Evolutionary conservation across 139 green algal species (phyloP).

Genomic region (Coelastrella sp.): DNA sequence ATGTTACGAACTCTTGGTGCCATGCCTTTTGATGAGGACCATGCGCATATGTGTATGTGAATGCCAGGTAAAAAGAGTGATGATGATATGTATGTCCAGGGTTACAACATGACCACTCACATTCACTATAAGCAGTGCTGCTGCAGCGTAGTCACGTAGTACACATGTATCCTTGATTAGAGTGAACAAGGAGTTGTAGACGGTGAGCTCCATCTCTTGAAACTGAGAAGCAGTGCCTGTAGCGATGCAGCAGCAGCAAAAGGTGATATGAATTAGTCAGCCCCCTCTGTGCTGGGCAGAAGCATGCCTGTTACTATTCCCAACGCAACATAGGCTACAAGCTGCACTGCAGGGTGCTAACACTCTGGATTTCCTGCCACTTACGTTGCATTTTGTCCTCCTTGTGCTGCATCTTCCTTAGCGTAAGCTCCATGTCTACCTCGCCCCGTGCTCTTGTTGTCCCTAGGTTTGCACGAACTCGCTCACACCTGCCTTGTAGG

Average conservation of each 20-base stretch:
- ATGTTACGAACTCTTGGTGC: no score
- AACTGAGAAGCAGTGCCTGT: slow-evolving; percentile 61
- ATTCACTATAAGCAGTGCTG: slow-evolving; percentile 69
- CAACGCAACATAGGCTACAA: no score
- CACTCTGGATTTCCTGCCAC: background rate
- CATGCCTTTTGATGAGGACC: no score
- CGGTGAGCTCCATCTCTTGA: slow-evolving; percentile 85
- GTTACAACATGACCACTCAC: slow-evolving; percentile 20
- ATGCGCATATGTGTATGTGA: no score
- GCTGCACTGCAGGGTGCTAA: no score
- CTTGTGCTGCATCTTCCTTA: slow-evolving; percentile 79
- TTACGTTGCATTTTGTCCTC: slow-evolving; percentile 81
- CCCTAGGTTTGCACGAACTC: slow-evolving; percentile 61
- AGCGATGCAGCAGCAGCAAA: background rate
- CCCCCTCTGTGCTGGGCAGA: no score
- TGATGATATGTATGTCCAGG: no score
- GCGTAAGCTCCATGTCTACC: slow-evolving; percentile 73
- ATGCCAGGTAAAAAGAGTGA: no score
- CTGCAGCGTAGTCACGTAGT: slow-evolving; percentile 84
- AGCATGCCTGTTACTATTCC: no score
- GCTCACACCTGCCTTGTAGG: slow-evolving; percentile 63
- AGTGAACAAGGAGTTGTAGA: slow-evolving; percentile 88
- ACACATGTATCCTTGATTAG: slow-evolving; percentile 87
- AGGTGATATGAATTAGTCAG: background rate
- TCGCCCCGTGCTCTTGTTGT: slow-evolving; percentile 70